phyloP scores from a whole-genome alignment of 352 stramenopile species.

The Blastocystis hominis region DNA sequence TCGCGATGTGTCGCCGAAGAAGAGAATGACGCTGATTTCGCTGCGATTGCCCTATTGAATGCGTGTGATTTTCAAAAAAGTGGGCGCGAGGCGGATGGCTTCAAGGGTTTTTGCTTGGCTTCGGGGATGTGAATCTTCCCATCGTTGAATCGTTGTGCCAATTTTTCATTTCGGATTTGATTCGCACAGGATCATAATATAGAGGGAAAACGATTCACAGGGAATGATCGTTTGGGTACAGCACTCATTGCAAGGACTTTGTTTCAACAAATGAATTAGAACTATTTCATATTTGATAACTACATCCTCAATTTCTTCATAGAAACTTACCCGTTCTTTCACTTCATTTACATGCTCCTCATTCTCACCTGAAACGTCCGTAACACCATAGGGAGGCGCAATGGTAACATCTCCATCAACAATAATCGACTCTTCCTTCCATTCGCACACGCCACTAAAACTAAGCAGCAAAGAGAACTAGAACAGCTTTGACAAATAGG shows the following conservation, averaged over 20 bases:
- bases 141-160: neutral
- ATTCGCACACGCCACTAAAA: constrained; percentile 26
- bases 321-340: neutral
- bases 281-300: constrained; percentile 9
- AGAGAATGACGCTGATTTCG: constrained; percentile 77
- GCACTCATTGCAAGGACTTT: neutral
- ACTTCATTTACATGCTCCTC: constrained; percentile 37
- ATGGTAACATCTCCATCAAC: constrained; percentile 6
- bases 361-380: neutral
- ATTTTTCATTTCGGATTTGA: constrained; percentile 28
- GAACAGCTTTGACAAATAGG: constrained; percentile 28
- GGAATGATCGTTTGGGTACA: no score
- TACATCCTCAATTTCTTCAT: neutral
- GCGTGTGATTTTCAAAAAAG: no score
- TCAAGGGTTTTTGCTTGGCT: no score
- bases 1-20: constrained; percentile 74
- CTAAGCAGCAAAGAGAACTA: neutral
- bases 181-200: no score
- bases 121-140: no score
- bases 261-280: neutral
- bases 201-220: no score
- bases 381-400: neutral
- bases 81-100: no score
- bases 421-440: neutral
- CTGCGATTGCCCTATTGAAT: constrained; percentile 67